Percentiles rank a stretch among this genome's conserved stretches.
phyloP scores from a whole-genome alignment of 2,329 filamentous ascomycete genomes.

The Fusarium sp. region DNA sequence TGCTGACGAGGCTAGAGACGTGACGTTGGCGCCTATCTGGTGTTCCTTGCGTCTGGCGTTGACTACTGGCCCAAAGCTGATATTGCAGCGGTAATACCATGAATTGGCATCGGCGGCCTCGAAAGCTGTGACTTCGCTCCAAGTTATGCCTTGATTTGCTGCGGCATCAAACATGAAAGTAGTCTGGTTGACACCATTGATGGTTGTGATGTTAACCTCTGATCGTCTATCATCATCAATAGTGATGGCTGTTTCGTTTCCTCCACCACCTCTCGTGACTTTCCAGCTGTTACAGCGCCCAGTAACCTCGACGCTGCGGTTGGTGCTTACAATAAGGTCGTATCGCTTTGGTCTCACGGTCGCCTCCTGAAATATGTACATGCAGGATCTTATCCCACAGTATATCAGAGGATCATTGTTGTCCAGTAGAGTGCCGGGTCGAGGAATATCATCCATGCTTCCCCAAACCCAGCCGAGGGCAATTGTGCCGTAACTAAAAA shows the following conservation, averaged over 20 bases:
- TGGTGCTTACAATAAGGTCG: slow-evolving; percentile 33
- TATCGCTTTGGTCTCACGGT: slow-evolving; percentile 14
- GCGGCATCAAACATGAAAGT: slow-evolving; percentile 38
- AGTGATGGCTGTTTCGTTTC: slow-evolving; percentile 28
- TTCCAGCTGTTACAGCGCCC: slow-evolving; percentile 34
- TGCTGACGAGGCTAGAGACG: slow-evolving; percentile 28
- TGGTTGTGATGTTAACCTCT: slow-evolving; percentile 23
- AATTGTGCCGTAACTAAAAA: slow-evolving; percentile 53
- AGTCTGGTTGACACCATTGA: slow-evolving; percentile 32
- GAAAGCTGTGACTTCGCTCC: slow-evolving; percentile 39
- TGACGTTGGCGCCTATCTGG: slow-evolving; percentile 33
- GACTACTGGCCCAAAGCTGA: slow-evolving; percentile 30
- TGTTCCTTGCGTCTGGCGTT: slow-evolving; percentile 34
- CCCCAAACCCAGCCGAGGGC: slow-evolving; percentile 47
- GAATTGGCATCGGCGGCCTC: slow-evolving; percentile 31
- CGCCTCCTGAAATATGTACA: slow-evolving; percentile 54
- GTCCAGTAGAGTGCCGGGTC: slow-evolving; percentile 48
- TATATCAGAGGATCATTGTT: slow-evolving; percentile 49
- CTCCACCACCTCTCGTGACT: slow-evolving; percentile 32
- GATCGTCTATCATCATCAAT: slow-evolving; percentile 8
- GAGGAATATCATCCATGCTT: slow-evolving; percentile 38
- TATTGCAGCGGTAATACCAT: slow-evolving; percentile 44
- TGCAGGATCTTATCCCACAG: slow-evolving; percentile 45
- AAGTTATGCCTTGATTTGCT: slow-evolving; percentile 14
- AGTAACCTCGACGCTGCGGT: slow-evolving; percentile 23